These are phyloP conservation scores for Beta macrorhiza DNA, from an alignment of 179 eudicot genomes.

Conservation along the genomic window DNA sequence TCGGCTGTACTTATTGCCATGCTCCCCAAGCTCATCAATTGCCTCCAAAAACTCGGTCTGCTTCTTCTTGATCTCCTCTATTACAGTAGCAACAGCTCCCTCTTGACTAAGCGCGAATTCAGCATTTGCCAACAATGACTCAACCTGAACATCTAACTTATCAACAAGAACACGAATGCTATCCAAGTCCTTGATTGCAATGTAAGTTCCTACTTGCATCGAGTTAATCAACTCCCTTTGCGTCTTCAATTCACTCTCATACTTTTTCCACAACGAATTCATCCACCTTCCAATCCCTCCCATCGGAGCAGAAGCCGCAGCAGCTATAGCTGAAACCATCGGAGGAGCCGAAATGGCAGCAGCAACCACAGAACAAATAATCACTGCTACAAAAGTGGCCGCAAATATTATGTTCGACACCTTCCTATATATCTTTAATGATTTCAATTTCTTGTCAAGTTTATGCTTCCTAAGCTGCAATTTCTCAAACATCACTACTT, in stretches of 20 bases:
- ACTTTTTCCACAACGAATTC: constrained; percentile 55
- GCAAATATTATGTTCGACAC: constrained; percentile 52
- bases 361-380: constrained; percentile 57
- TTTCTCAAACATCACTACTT: constrained; percentile 43
- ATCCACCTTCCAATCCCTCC: constrained; percentile 65
- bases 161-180: constrained; percentile 43
- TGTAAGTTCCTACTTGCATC: constrained; percentile 49
- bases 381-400: constrained; percentile 41
- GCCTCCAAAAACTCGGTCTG: constrained; percentile 38
- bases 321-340: constrained; percentile 48
- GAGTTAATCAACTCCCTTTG: constrained; percentile 41
- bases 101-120: constrained; percentile 40
- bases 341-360: constrained; percentile 63
- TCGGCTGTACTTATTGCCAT: constrained; percentile 46
- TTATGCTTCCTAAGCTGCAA: constrained; percentile 45
- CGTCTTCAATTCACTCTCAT: constrained; percentile 40
- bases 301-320: constrained; percentile 53
- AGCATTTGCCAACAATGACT: constrained; percentile 40
- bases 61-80: constrained; percentile 52
- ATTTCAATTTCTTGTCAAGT: constrained; percentile 47
- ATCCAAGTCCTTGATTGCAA: constrained; percentile 52
- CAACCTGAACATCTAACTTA: constrained; percentile 45
- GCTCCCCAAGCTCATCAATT: constrained; percentile 46
- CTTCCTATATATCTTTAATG: constrained; percentile 41
- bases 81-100: constrained; percentile 33